Evolutionary conservation across 1,284 basidiomycete species (phyloP), one percentile per base, ranked within the genome.

Genomic region (Bjerkandera adusta): DNA sequence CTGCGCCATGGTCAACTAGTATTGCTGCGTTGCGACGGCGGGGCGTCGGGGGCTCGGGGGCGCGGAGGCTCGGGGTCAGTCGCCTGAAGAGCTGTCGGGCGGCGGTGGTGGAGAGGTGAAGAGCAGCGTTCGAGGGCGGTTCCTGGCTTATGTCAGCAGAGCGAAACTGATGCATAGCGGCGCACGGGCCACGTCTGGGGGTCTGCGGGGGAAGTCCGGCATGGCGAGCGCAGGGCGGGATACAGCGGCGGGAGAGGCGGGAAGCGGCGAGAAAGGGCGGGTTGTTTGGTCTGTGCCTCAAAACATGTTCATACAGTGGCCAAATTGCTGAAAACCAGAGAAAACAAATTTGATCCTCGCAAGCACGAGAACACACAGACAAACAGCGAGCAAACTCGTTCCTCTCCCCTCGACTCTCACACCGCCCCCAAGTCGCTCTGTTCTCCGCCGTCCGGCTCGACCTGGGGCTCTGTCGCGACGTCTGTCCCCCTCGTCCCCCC

Each of bases 291-390:
- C 55, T 57, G 51, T 53, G 52, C 33, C 47, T 50, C 54, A 52
- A 65, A 81, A 77, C 79, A 79, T 68, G 70, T 68, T 68, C 68
- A 70, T 71, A 79, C 75, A 75, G 68, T 66, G 76, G 73, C 72
- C 82, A 84, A 84, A 83, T 77, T 71, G 68, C 75, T 66, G 71
- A 82, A 75, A 81, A 83, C 81, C 78, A 68, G 69, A 72, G 79
- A 83, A 82, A 83, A 84, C 81, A 85, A 76, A 72, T 76, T 63
- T 63, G 62, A 58, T 51, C 55, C 56, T 71, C 68, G 52, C 65
- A 67, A 67, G 65, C 76, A 76, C 48, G 71, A 72, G 71, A 70
- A 72, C 75, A 81, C 74, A 79, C 76, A 78, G 72, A 79, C 79
- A 80, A 81, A 79, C 61, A 57, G 44, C 45, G 51, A 47, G n/a